Evolutionary conservation across 352 stramenopile genomes (phyloP), one percentile per base, ranked within the genome.

Genomic region (Globisporangium perplexum): DNA sequence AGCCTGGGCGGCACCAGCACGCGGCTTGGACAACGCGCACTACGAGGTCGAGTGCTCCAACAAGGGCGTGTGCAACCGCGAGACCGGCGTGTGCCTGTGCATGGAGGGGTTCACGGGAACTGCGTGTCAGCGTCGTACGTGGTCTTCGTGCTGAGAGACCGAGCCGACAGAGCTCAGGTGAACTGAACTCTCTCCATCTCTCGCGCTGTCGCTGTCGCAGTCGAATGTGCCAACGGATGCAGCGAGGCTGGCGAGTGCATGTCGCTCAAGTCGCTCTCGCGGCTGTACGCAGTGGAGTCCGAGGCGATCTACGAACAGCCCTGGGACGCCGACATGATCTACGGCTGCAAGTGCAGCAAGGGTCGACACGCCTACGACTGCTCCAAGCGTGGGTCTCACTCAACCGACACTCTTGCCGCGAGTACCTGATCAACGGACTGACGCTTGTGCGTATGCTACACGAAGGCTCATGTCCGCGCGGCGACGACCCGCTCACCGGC

Each of bases 401-500:
- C 15, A 2, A 3, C 10, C 4, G 6, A 12, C 38, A 35, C 31
- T 23, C 30, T 14, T 4, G 11, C 6, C 17, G 24, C 23, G 14
- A 35, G 45, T 7, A 4, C 12, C 14, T 18, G 33, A 5, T 17
- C 12, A 18, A 17, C 8, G 12, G 5, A 50, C 38, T 24, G 17
- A 57, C 14, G 18, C 10, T 31, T 4, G 14, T 31, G 22, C 20
- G 6, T 7, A 5, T 26, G 18, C 26, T 39, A 12, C 17, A 17
- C 22, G 10, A n/a, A 90, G 77, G 59, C 7, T 80, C 71, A 7
- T 97, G 90, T 52, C 86, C 90, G 11, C 53, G 53, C 10, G 90
- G 90, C n/a, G 86, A 96, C 63, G 90, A 97, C 50, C 88, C 87
- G 12, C 47, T 96, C 22, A 96, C 84, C 0, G 77, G 69, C 1